These are phyloP conservation scores for Yarrowia sp. DNA, from an alignment of 805 yeast genomes.

Conservation along the genomic window DNA sequence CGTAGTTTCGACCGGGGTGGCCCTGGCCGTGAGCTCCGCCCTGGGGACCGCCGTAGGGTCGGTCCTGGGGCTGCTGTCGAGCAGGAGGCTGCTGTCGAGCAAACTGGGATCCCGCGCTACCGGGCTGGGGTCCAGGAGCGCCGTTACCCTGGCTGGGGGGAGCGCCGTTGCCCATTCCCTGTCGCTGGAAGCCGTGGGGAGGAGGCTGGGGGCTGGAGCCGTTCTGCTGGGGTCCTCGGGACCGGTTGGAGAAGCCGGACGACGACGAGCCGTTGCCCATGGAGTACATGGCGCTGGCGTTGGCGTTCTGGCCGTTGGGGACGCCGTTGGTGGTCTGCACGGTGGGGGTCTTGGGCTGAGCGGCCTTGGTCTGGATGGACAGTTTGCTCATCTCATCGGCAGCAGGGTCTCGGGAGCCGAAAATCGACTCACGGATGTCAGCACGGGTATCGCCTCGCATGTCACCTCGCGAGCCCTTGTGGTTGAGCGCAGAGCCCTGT, in stretches of 20 bases:
- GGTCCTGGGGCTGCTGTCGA: constrained; percentile 13
- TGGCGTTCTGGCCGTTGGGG: constrained; percentile 26
- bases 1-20: constrained; percentile 31
- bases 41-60: constrained; percentile 21
- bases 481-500: constrained; percentile 7
- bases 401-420: constrained; percentile 43
- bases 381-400: constrained; percentile 39
- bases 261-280: constrained; percentile 21
- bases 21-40: constrained; percentile 29
- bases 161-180: constrained; percentile 29
- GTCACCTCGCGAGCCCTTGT: constrained; percentile 43
- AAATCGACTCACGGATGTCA: constrained; percentile 46
- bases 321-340: constrained; percentile 4
- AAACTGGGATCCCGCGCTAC: constrained; percentile 5
- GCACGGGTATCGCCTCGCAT: constrained; percentile 40
- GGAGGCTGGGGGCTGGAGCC: constrained; percentile 17
- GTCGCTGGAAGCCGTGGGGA: constrained; percentile 31
- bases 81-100: constrained; percentile 15
- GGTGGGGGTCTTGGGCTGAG: constrained; percentile 18
- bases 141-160: neutral
- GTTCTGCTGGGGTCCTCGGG: constrained; percentile 17
- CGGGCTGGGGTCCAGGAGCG: neutral
- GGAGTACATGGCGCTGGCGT: constrained; percentile 16
- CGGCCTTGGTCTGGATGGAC: constrained; percentile 19
- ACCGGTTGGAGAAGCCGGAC: constrained; percentile 27